Evolutionary conservation across 2,329 filamentous ascomycete genomes (phyloP), one percentile per base, ranked within the genome.

Genomic region (Xylaria sp.): DNA sequence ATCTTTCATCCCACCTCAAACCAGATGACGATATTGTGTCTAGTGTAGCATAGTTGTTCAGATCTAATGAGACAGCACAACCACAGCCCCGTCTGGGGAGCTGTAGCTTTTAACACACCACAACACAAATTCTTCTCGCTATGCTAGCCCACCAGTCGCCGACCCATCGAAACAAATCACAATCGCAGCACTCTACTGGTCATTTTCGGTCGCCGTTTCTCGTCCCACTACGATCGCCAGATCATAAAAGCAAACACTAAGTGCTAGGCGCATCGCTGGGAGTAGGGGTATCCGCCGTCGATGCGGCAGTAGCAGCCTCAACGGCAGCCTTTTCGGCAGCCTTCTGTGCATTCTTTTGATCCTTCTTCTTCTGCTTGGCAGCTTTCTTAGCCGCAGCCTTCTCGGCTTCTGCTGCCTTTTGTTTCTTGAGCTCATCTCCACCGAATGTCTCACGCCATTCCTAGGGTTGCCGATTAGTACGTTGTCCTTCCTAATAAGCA

Each of bases 361-460:
- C 82, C 81, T 86, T 86, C 73, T 86, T 84, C 70, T 81, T 82
- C 73, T 83, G 81, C 78, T 84, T 86, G 15, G 82, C 82, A 2
- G 82, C 83, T 76, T 86, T 85, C 79, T 86, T 86, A 1, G 83
- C 84, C 3, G 84, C 84, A 0, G 82, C 82, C 77, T 85, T 85
- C 69, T 83, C 82, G 2, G 83, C 82, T 59, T 83, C 84, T 71
- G 86, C 83, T 52, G 88, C 90, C 77, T 91, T 91, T 73, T 92
- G 90, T 76, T 92, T 91, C 76, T 91, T 91, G 50, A 90, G 84
- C 76, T 86, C 84, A 75, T 85, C 84, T n/a, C 85, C 85, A 72
- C 93, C 89, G 74, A 91, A 97, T 74, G 88, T 87, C 71, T 91
- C 88, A 67, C 91, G 90, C 94, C 94, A 97, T 79, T 95, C 92